phyloP scores from a whole-genome alignment of 106 monocot genomes.

The Dendrobium catenatum region DNA sequence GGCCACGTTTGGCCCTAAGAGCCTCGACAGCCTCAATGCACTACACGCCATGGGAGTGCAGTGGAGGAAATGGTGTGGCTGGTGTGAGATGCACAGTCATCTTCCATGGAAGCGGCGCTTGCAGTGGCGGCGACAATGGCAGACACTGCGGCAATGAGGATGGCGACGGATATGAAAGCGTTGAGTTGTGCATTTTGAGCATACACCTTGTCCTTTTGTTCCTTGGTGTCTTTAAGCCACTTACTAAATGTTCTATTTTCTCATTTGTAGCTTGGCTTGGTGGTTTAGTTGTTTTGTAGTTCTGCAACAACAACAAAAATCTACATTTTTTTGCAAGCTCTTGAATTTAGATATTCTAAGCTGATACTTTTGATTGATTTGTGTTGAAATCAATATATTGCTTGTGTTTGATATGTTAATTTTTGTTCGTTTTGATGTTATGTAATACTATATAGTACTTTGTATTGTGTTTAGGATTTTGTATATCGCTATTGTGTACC shows the following conservation, averaged over 20 bases:
- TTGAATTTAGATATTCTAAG: no score
- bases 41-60: conserved; percentile 53
- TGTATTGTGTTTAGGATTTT: no score
- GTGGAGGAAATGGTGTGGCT: conserved; percentile 50
- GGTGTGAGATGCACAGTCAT: conserved; percentile 31
- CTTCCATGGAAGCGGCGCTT: conserved; percentile 29
- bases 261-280: conserved; percentile 12
- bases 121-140: conserved; percentile 65
- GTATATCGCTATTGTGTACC: no score
- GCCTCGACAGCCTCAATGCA: conserved; percentile 66
- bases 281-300: conserved; percentile 25
- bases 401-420: no score
- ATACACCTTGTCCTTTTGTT: conserved; percentile 69
- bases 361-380: no score
- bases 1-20: conserved; percentile 61
- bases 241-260: conserved; percentile 31
- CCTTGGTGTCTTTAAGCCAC: conserved; percentile 71
- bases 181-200: conserved; percentile 83
- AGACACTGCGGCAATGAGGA: conserved; percentile 61
- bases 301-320: conserved; percentile 22
- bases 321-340: no score
- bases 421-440: no score
- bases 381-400: no score
- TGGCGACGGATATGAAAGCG: conserved; percentile 65
- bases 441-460: no score